Evolutionary conservation across 352 stramenopile genomes (phyloP).

Genomic region (Chrysophaeum taylorii): DNA sequence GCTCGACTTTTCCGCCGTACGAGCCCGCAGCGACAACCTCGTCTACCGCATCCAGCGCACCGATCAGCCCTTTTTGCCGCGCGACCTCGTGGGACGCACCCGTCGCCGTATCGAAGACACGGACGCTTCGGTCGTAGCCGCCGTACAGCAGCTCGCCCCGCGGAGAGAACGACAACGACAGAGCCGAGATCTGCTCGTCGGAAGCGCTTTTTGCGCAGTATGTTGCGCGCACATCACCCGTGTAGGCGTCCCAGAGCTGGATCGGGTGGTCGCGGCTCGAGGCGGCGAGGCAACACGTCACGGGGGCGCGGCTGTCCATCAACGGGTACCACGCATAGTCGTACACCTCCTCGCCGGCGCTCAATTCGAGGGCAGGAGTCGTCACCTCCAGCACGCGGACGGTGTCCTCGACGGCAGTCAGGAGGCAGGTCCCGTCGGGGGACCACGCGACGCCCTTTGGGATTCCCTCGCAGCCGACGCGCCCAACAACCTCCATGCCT

Average conservation of each 20-base stretch:
- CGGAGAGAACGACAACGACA: constrained; percentile 63
- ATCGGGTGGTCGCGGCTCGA: constrained; percentile 69
- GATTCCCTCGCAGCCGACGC: no score
- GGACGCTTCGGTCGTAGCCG: constrained; percentile 66
- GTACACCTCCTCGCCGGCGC: constrained; percentile 65
- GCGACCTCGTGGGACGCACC: constrained; percentile 50
- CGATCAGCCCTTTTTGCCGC: constrained; percentile 41
- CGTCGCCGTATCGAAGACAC: constrained; percentile 60
- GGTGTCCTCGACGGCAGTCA: constrained; percentile 68
- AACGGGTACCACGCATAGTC: constrained; percentile 72
- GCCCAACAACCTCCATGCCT: no score
- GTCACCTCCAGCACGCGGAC: constrained; percentile 60
- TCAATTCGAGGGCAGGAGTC: constrained; percentile 43
- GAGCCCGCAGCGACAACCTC: constrained; percentile 65
- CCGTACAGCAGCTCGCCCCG: constrained; percentile 62
- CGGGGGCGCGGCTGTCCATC: constrained; percentile 60
- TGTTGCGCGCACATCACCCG: constrained; percentile 56
- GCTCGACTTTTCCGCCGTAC: constrained; percentile 60
- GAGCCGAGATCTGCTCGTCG: constrained; percentile 63
- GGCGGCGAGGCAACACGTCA: constrained; percentile 65
- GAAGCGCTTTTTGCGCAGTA: constrained; percentile 68
- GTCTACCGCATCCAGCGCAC: constrained; percentile 21
- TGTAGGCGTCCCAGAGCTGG: constrained; percentile 81
- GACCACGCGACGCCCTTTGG: no score
- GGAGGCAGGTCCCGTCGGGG: constrained; percentile 65